Conservation (phyloP, 2,329 filamentous ascomycete genomes). For the Trichoderma gracile region DNA sequence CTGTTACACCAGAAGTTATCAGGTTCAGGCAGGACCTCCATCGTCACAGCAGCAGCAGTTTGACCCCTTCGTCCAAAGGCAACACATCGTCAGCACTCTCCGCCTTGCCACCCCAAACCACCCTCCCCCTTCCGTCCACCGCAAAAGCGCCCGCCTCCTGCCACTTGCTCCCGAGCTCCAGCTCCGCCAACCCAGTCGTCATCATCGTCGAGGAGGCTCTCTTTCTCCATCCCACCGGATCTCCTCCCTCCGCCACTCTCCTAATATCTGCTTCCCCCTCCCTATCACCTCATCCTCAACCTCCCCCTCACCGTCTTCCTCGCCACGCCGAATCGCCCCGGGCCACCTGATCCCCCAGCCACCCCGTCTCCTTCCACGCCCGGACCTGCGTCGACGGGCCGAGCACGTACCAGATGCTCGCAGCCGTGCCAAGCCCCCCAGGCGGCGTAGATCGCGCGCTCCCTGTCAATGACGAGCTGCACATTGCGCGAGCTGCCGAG, state of each 20-base stretch:
- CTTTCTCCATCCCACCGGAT: conserved; percentile 40
- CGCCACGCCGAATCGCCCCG: conserved; percentile 44
- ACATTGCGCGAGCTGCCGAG: conserved; percentile 60
- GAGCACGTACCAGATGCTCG: conserved; percentile 52
- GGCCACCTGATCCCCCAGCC: conserved; percentile 55
- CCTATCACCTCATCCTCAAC: conserved; percentile 28
- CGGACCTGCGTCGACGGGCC: conserved; percentile 55
- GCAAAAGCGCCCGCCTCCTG: conserved; percentile 56
- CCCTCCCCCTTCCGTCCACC: conserved; percentile 50
- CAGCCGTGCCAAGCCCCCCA: conserved; percentile 58
- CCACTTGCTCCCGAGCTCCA: conserved; percentile 57
- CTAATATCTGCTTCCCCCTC: conserved; percentile 28
- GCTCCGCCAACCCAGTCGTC: too few species aligned
- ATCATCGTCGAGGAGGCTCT: conserved; percentile 42
- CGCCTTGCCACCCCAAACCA: conserved; percentile 54
- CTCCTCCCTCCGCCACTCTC: conserved; percentile 40
- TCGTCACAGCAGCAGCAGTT: conserved; percentile 36
- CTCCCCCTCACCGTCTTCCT: too few species aligned
- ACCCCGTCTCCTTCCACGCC: conserved; percentile 56
- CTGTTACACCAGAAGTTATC: too few species aligned
- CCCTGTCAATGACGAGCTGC: conserved; percentile 57
- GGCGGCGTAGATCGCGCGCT: conserved; percentile 57
- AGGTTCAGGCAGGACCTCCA: too few species aligned
- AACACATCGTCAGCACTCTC: conserved; percentile 52
- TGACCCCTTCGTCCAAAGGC: conserved; percentile 53